Percentiles rank a stretch among this genome's conserved stretches.
Conservation (phyloP, 2,329 filamentous ascomycete genomes). For the Dactylellina parvicollis region DNA sequence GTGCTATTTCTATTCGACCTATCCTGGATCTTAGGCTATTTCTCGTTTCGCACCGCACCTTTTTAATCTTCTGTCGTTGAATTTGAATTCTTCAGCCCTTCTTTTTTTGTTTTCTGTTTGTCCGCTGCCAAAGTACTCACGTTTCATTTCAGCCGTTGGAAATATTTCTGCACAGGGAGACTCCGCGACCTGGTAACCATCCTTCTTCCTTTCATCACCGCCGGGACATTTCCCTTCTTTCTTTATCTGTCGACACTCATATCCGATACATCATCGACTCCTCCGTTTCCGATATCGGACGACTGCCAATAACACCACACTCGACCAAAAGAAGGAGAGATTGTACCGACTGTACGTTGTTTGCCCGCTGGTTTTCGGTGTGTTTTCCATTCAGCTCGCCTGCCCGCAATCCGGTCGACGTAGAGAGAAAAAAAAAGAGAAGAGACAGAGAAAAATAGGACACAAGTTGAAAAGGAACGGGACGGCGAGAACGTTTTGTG, state of each 20-base stretch:
- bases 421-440: neutral
- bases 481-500: slow-evolving; percentile 35
- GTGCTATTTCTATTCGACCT: slow-evolving; percentile 12
- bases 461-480: neutral
- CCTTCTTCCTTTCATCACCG: neutral
- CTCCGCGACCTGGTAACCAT: neutral
- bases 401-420: neutral
- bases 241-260: neutral
- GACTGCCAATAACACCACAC: slow-evolving; percentile 1
- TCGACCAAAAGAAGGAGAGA: slow-evolving; percentile 1
- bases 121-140: no score
- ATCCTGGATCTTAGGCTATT: slow-evolving; percentile 19
- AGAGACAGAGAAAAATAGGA: neutral
- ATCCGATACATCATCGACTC: neutral
- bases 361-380: slow-evolving; percentile 14
- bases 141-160: slow-evolving; percentile 18
- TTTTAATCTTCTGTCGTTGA: slow-evolving; percentile 40
- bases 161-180: slow-evolving; percentile 1
- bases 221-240: neutral
- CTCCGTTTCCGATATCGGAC: slow-evolving; percentile 31
- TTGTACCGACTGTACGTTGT: neutral
- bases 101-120: slow-evolving; percentile 39
- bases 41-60: no score
- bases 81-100: slow-evolving; percentile 54
- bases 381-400: slow-evolving; percentile 15